Percentiles rank a stretch among this genome's conserved stretches.
Conservation (phyloP, 345 rosid species). For the Rubroshorea leprosula region DNA sequence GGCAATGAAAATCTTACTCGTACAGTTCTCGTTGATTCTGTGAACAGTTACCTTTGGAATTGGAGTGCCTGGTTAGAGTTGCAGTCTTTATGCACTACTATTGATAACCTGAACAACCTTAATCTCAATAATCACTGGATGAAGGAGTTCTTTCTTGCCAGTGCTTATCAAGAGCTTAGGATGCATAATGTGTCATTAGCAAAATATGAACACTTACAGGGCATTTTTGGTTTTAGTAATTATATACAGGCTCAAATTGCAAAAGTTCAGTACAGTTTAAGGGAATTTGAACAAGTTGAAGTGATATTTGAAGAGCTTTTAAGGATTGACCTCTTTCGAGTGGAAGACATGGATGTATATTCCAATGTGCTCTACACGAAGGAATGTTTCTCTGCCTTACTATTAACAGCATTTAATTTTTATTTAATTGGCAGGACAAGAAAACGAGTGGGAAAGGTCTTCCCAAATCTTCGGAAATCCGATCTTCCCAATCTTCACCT, state of each 20-base stretch:
- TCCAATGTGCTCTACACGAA: constrained; percentile 92
- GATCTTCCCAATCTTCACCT: constrained; percentile 39
- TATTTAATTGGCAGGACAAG: constrained; percentile 20
- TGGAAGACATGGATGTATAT: constrained; percentile 97
- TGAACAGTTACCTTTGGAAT: constrained; percentile 94
- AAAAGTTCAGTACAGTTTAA: constrained; percentile 79
- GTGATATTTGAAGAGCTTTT: constrained; percentile 83
- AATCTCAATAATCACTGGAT: constrained; percentile 84
- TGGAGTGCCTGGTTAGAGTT: constrained; percentile 99
- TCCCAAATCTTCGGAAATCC: constrained; percentile 38
- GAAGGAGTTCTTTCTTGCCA: constrained; percentile 93
- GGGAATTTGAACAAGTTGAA: constrained; percentile 95
- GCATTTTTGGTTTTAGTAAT: constrained; percentile 74
- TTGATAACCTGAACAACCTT: constrained; percentile 66
- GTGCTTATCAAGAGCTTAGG: constrained; percentile 83
- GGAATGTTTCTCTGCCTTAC: constrained; percentile 67
- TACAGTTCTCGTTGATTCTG: constrained; percentile 77
- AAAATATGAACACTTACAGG: constrained; percentile 68
- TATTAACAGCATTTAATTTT: neutral
- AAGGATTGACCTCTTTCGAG: constrained; percentile 78
- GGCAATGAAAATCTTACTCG: constrained; percentile 74
- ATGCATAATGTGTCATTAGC: constrained; percentile 75
- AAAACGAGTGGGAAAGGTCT: constrained; percentile 37
- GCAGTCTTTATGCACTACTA: constrained; percentile 68
- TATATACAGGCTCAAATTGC: constrained; percentile 93